phyloP scores from a whole-genome alignment of 1,284 basidiomycete species.

The Moniliophthora roreri region DNA sequence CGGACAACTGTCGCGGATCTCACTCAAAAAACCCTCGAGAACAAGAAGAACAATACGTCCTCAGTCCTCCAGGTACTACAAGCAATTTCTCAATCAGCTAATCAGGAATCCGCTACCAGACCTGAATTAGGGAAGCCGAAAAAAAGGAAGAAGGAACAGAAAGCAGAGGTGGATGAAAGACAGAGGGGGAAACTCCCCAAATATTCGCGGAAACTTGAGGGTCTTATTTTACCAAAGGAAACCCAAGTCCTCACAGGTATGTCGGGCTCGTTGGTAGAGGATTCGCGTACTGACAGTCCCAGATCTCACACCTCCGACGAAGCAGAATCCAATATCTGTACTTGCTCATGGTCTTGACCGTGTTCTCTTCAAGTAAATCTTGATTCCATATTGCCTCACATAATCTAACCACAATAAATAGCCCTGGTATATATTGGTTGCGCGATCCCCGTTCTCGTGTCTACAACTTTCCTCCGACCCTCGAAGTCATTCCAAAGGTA shows the following conservation, averaged over 20 bases:
- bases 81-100: too few species aligned
- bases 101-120: too few species aligned
- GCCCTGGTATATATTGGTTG: slow-evolving; percentile 91
- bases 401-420: slow-evolving; percentile 28
- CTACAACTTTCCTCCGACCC: slow-evolving; percentile 81
- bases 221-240: neutral
- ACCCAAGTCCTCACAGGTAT: neutral
- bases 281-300: slow-evolving; percentile 40
- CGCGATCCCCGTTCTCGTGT: slow-evolving; percentile 84
- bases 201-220: neutral
- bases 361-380: slow-evolving; percentile 79
- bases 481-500: slow-evolving; percentile 75
- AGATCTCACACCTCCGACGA: slow-evolving; percentile 37
- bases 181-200: neutral
- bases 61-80: too few species aligned
- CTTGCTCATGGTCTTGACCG: slow-evolving; percentile 81
- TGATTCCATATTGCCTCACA: neutral
- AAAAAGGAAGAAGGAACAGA: too few species aligned
- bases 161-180: neutral
- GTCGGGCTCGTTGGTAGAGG: neutral
- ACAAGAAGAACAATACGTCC: too few species aligned
- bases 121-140: too few species aligned
- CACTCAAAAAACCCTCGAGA: too few species aligned
- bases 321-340: slow-evolving; percentile 61
- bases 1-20: too few species aligned